Conservation (phyloP, 306 rosid species). For the Glycyrrhiza uralensis region DNA sequence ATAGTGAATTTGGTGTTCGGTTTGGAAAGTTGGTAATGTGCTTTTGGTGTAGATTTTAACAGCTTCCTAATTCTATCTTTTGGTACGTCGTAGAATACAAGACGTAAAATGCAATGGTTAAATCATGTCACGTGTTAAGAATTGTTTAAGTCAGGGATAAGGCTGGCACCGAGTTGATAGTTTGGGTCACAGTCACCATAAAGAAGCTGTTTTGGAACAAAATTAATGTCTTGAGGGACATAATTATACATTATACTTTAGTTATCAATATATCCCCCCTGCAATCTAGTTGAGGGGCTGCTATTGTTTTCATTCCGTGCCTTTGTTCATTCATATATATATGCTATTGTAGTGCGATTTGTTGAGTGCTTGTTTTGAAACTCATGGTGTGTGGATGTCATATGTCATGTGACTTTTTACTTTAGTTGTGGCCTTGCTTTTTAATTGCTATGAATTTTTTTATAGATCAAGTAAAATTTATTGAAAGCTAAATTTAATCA, state of each 20-base stretch:
- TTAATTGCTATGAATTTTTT: neutral
- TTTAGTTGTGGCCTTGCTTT: neutral
- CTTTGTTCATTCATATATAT: neutral
- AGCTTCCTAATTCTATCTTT: neutral
- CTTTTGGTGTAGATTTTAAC: neutral
- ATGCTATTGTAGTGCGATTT: neutral
- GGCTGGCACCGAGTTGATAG: neutral
- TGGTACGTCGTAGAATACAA: neutral
- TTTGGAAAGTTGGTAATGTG: neutral
- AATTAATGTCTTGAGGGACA: neutral
- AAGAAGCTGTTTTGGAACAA: neutral
- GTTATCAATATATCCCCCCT: neutral
- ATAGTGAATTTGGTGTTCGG: neutral
- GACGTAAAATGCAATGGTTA: neutral
- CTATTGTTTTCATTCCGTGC: neutral
- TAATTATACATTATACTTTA: neutral
- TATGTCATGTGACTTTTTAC: neutral
- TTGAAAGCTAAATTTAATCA: neutral
- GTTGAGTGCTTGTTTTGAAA: constrained; percentile 16
- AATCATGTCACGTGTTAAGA: neutral
- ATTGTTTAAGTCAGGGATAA: neutral
- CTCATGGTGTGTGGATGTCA: neutral
- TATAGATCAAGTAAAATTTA: neutral
- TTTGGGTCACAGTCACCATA: neutral
- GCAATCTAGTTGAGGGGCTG: neutral